These are phyloP conservation scores for Leccinellum luteum DNA, from an alignment of 768 basidiomycete genomes.

Conservation along the genomic window DNA sequence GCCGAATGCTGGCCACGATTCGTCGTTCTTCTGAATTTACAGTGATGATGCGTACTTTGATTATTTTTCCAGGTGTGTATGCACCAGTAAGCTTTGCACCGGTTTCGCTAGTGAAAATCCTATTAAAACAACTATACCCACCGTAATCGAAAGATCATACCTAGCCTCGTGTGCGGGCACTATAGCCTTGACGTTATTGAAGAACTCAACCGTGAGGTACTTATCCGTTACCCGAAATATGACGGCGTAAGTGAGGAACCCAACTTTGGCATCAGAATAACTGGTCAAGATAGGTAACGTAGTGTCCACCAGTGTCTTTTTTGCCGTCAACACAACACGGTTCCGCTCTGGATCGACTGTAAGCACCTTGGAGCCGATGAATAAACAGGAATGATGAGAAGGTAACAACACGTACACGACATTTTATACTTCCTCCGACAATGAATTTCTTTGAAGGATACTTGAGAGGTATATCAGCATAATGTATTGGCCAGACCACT, in stretches of 20 bases:
- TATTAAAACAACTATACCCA: neutral
- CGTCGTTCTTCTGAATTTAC: constrained; percentile 56
- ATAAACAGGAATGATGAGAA: neutral
- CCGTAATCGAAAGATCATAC: constrained; percentile 39
- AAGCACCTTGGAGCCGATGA: constrained; percentile 56
- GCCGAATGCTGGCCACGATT: constrained; percentile 84
- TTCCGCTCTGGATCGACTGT: constrained; percentile 78
- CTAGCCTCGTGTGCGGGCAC: constrained; percentile 81
- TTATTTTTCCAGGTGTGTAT: constrained; percentile 78
- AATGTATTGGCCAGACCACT: constrained; percentile 92
- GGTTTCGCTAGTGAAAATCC: constrained; percentile 55
- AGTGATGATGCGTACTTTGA: constrained; percentile 77
- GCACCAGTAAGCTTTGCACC: constrained; percentile 53
- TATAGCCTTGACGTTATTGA: constrained; percentile 80
- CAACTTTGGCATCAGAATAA: constrained; percentile 65
- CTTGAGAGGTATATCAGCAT: constrained; percentile 91
- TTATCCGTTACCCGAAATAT: constrained; percentile 83
- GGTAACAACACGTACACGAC: constrained; percentile 56
- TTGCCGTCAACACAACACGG: constrained; percentile 83
- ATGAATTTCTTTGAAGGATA: constrained; percentile 93
- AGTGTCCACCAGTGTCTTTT: constrained; percentile 86
- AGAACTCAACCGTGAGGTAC: constrained; percentile 84
- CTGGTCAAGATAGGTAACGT: constrained; percentile 64
- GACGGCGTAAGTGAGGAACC: constrained; percentile 75
- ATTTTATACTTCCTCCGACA: constrained; percentile 76